Evolutionary conservation across 129 eudicot genomes (phyloP), one percentile per base, ranked within the genome.

Genomic region (Tanacetum coccineum): DNA sequence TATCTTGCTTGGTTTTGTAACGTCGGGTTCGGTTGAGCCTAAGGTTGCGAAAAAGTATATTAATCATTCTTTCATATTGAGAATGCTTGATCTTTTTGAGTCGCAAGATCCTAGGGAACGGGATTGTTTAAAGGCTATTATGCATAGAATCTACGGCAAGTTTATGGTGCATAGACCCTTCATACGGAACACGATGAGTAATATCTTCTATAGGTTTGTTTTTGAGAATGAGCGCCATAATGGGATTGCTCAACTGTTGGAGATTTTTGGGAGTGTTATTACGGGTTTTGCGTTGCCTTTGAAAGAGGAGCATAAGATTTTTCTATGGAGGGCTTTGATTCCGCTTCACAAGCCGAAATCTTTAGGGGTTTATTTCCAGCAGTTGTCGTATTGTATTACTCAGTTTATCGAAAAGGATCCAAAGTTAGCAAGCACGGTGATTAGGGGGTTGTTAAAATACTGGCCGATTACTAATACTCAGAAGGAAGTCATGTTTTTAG

Each of bases 401-500:
- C 98, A 93, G 84, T 93, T 86, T 50, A 79, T 93, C 9, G 96
- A 88, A 58, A 93, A 93, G 79, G 96, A 93, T 67, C 98, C 96
- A 0, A 93, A 86, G 78, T 75, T 93, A 64, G 85, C 89, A 52
- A 84, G 95, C 67, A 71, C 84, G 1, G 96, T 93, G 66, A 84
- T 93, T 60, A 80, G 80, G 61, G 96, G 96, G 47, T 74, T 93
- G 76, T 79, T 93, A 81, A 93, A 88, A 64, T 93, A 82, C 67
- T 93, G 98, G 98, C 98, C 98, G 15, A 73, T 88, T 64, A 93
- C 98, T 18, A 93, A 79, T 71, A 93, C 87, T 68, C 96, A 88
- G 67, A 93, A 93, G 80, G 98, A 88, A 80, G 89, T 88, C 60
- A 88, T 88, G 96, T 88, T 93, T 64, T 73, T 88, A 73, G 81